Conservation (phyloP, 1,284 basidiomycete genomes). For the Peniophora sp. region DNA sequence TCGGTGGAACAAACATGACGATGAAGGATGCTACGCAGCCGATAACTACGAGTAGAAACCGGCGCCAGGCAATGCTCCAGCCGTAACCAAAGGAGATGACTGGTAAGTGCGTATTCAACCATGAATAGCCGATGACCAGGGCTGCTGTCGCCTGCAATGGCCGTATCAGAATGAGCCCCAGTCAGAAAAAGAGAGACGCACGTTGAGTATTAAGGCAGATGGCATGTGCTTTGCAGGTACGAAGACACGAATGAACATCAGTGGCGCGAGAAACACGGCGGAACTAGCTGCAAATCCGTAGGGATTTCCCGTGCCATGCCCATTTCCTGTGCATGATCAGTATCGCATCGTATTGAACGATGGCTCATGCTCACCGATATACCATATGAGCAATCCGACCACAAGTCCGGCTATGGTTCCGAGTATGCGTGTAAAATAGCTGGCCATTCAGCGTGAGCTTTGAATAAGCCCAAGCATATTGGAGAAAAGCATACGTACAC, state of each 20-base stretch:
- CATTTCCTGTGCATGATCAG: slow-evolving; percentile 33
- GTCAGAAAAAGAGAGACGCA: slow-evolving; percentile 16
- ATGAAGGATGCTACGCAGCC: slow-evolving; percentile 39
- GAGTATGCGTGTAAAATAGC: slow-evolving; percentile 37
- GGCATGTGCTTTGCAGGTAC: slow-evolving; percentile 35
- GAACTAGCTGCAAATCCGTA: slow-evolving; percentile 50
- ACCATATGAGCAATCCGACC: slow-evolving; percentile 52
- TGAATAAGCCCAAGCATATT: neutral
- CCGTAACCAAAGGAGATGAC: slow-evolving; percentile 43
- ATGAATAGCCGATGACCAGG: slow-evolving; percentile 51
- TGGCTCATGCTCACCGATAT: slow-evolving; percentile 30
- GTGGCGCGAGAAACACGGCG: slow-evolving; percentile 41
- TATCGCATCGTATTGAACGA: neutral
- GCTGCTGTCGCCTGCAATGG: slow-evolving; percentile 30
- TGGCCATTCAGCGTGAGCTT: slow-evolving; percentile 11
- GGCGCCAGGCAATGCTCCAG: slow-evolving; percentile 29
- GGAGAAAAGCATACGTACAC: slow-evolving; percentile 25
- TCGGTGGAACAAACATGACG: slow-evolving; percentile 42
- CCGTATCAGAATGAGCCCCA: too few species aligned
- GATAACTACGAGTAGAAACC: slow-evolving; percentile 9
- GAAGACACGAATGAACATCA: slow-evolving; percentile 47
- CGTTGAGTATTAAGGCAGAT: slow-evolving; percentile 28
- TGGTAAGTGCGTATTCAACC: slow-evolving; percentile 47
- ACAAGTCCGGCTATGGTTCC: slow-evolving; percentile 31
- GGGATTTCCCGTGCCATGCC: slow-evolving; percentile 41